Conservation (phyloP, 805 yeast genomes). For the Ogataea zsoltii region DNA sequence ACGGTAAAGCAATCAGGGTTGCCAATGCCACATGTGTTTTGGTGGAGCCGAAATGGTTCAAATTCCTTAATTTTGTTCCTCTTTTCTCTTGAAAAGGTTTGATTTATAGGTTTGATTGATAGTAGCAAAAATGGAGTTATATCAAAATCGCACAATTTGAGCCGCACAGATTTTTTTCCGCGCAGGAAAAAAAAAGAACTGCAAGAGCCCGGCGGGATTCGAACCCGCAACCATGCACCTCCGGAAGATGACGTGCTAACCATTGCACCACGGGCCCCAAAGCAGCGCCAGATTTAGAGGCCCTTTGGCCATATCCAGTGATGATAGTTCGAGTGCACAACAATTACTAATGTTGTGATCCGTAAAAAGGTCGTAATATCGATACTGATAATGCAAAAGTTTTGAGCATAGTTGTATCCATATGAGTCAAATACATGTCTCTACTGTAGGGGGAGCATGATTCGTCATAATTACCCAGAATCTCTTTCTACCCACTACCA, state of each 20-base stretch:
- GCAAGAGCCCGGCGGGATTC: constrained; percentile 65
- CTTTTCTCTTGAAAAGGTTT: constrained; percentile 28
- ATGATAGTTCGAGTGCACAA: background rate
- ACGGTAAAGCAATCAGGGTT: constrained; percentile 15
- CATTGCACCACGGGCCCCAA: constrained; percentile 71
- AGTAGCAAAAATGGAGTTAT: background rate
- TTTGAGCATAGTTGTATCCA: no score
- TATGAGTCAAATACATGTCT: no score
- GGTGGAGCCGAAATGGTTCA: constrained; percentile 90
- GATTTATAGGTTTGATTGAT: no score
- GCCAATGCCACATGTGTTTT: constrained; percentile 70
- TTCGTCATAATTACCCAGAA: no score
- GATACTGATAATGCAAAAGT: no score
- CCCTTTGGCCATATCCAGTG: background rate
- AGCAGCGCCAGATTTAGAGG: constrained; percentile 12
- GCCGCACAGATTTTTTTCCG: no score
- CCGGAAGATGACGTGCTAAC: constrained; percentile 76
- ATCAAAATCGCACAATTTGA: no score
- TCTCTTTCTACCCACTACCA: no score
- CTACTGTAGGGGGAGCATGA: no score
- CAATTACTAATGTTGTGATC: background rate
- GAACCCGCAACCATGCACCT: constrained; percentile 66
- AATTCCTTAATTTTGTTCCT: constrained; percentile 59
- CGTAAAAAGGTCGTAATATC: background rate
- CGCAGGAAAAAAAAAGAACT: constrained; percentile 6